Percentiles rank a stretch among this genome's conserved stretches.
phyloP scores from a whole-genome alignment of 352 stramenopile genomes.

The Phytophthora citricola region DNA sequence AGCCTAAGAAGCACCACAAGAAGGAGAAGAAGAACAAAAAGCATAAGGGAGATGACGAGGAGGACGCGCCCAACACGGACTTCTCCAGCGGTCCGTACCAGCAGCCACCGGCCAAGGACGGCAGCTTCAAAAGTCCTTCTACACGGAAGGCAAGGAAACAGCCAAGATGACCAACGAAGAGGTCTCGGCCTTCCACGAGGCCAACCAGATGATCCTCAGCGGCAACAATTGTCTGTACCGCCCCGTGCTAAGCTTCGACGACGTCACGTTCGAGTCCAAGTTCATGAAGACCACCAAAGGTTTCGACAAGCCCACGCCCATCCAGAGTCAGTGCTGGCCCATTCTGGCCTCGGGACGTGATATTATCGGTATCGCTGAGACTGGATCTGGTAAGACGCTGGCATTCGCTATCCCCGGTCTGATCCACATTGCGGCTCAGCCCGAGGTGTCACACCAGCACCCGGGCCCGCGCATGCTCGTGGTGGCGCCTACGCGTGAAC shows the following conservation, averaged over 20 bases:
- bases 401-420: slow-evolving; percentile 96
- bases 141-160: slow-evolving; percentile 75
- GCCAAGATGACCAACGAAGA: slow-evolving; percentile 83
- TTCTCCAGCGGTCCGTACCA: slow-evolving; percentile 81
- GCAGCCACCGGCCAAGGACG: slow-evolving; percentile 64
- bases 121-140: slow-evolving; percentile 89
- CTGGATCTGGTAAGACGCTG: slow-evolving; percentile 96
- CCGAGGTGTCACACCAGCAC: slow-evolving; percentile 57
- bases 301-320: slow-evolving; percentile 95
- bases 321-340: slow-evolving; percentile 98
- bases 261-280: slow-evolving; percentile 82
- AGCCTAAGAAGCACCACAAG: slow-evolving; percentile 53
- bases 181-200: slow-evolving; percentile 86
- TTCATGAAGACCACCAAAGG: slow-evolving; percentile 90
- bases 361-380: slow-evolving; percentile 94
- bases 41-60: slow-evolving; percentile 39
- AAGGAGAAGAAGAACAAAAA: slow-evolving; percentile 63
- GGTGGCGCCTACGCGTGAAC: slow-evolving; percentile 93
- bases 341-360: slow-evolving; percentile 88
- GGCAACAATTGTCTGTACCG: slow-evolving; percentile 91
- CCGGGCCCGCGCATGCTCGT: slow-evolving; percentile 92
- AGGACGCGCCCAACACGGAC: slow-evolving; percentile 40
- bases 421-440: slow-evolving; percentile 82
- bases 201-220: slow-evolving; percentile 86
- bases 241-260: slow-evolving; percentile 68